phyloP scores from a whole-genome alignment of 139 green algal genomes.

The Yamagishiella unicocca region DNA sequence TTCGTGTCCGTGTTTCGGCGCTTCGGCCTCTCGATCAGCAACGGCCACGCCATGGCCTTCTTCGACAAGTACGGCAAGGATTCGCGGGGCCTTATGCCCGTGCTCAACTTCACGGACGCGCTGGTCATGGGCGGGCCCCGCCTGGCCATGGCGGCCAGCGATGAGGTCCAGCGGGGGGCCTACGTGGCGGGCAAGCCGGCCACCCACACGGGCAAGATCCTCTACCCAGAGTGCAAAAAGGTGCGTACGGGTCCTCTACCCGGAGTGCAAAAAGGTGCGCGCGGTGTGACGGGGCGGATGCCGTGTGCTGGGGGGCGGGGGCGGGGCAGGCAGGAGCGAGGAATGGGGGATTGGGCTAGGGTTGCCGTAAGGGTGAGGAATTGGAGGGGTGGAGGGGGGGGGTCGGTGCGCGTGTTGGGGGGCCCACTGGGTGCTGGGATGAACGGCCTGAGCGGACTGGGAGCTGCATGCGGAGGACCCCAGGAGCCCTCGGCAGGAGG shows the following conservation, averaged over 20 bases:
- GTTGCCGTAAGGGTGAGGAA: too few relatives aligned
- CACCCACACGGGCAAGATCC: conserved; percentile 67
- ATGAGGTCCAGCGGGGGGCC: conserved; percentile 58
- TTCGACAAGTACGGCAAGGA: conserved; percentile 73
- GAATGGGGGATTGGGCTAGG: too few relatives aligned
- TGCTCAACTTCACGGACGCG: conserved; percentile 66
- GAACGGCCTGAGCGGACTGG: too few relatives aligned
- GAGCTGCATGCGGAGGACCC: too few relatives aligned
- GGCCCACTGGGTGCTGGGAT: too few relatives aligned
- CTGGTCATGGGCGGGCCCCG: conserved; percentile 64
- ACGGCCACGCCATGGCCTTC: conserved; percentile 36
- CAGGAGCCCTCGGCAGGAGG: too few relatives aligned
- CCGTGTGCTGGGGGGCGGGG: not conserved
- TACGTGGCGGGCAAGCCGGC: conserved; percentile 55
- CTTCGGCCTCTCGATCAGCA: conserved; percentile 56
- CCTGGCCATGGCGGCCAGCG: conserved; percentile 62
- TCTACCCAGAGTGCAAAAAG: conserved; percentile 74
- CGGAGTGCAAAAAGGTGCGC: conserved; percentile 66
- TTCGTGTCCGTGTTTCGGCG: conserved; percentile 55
- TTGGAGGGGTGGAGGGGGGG: too few relatives aligned
- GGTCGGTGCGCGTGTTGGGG: too few relatives aligned
- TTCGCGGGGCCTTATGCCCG: conserved; percentile 57
- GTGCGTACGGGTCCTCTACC: conserved; percentile 60
- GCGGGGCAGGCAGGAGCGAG: not conserved
- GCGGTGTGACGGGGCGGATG: not conserved